Evolutionary conservation across 495 filamentous ascomycete species (phyloP).

Genomic region (Aspergillus sclerotioniger): DNA sequence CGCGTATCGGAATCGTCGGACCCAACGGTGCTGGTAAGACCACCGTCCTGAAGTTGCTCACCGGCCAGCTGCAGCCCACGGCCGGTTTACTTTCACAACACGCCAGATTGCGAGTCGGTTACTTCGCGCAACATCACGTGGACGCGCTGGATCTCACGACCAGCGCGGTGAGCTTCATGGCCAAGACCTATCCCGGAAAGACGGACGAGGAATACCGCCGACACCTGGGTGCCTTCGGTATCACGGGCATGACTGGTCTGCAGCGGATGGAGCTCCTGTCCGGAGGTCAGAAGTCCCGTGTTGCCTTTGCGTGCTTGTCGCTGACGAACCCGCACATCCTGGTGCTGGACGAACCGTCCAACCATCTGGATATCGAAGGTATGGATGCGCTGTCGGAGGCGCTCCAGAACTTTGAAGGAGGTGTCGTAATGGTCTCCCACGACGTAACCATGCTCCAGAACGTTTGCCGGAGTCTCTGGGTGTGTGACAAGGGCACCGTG

Average conservation of each 20-base stretch:
- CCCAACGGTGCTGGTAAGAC: conserved; percentile 99
- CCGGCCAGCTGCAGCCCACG: conserved; percentile 75
- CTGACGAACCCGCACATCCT: conserved; percentile 94
- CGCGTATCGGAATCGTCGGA: conserved; percentile 95
- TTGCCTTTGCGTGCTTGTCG: conserved; percentile 93
- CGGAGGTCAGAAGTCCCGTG: conserved; percentile 96
- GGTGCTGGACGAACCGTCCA: conserved; percentile 96
- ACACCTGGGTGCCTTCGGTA: conserved; percentile 95
- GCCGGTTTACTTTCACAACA: conserved; percentile 82
- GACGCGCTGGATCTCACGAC: conserved; percentile 89
- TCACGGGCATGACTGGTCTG: conserved; percentile 94
- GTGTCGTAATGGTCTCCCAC: conserved; percentile 98
- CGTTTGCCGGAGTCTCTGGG: conserved; percentile 92
- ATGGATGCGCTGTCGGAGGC: conserved; percentile 94
- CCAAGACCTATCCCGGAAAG: conserved; percentile 84
- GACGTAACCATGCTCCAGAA: conserved; percentile 98
- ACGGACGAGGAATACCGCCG: conserved; percentile 96
- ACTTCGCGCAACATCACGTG: conserved; percentile 98
- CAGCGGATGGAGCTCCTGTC: conserved; percentile 95
- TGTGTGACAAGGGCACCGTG: conserved; percentile 93
- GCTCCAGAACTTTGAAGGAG: conserved; percentile 82
- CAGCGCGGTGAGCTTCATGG: conserved; percentile 92
- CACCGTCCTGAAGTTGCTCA: conserved; percentile 90
- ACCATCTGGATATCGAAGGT: conserved; percentile 98
- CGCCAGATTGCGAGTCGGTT: conserved; percentile 83